phyloP scores from a whole-genome alignment of 2,329 filamentous ascomycete species.

The Sporothrix variecibatus region DNA sequence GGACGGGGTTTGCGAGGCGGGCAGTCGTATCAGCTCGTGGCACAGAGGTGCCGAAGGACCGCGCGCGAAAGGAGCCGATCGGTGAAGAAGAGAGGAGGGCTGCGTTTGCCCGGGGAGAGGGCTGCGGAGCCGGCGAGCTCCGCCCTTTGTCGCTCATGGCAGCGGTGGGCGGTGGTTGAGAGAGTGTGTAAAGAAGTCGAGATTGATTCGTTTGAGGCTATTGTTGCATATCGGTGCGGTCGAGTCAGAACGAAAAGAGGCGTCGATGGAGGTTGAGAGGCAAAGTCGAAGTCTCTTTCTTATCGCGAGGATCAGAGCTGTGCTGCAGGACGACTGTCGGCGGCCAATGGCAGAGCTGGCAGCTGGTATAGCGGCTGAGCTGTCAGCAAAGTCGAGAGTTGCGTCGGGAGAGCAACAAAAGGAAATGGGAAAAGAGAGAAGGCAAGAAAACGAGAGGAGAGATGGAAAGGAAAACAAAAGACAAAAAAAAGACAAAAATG shows the following conservation, averaged over 20 bases:
- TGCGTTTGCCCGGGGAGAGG: conserved; percentile 37
- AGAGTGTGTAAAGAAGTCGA: background rate
- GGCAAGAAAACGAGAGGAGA: background rate
- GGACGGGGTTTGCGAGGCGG: conserved; percentile 60
- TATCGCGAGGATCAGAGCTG: conserved; percentile 14
- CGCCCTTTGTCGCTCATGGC: conserved; percentile 29
- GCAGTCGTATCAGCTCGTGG: conserved; percentile 63
- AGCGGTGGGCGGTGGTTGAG: background rate
- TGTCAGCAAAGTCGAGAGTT: background rate
- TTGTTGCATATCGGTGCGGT: conserved; percentile 20
- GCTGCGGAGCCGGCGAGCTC: conserved; percentile 30
- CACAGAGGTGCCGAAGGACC: conserved; percentile 53
- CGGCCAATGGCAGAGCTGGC: conserved; percentile 24
- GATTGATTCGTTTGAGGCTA: background rate
- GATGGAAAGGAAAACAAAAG: background rate
- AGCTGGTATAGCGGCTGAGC: conserved; percentile 17
- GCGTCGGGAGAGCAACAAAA: conserved; percentile 5
- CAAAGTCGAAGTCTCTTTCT: background rate
- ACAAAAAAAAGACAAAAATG: background rate
- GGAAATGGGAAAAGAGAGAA: background rate
- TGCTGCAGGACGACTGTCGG: background rate
- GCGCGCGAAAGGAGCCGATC: conserved; percentile 46
- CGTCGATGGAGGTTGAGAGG: background rate
- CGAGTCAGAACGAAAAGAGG: background rate
- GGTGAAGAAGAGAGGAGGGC: conserved; percentile 52